Evolutionary conservation across 2,329 filamentous ascomycete genomes (phyloP), one percentile per base, ranked within the genome.

Genomic region (Botryotinia globosa): DNA sequence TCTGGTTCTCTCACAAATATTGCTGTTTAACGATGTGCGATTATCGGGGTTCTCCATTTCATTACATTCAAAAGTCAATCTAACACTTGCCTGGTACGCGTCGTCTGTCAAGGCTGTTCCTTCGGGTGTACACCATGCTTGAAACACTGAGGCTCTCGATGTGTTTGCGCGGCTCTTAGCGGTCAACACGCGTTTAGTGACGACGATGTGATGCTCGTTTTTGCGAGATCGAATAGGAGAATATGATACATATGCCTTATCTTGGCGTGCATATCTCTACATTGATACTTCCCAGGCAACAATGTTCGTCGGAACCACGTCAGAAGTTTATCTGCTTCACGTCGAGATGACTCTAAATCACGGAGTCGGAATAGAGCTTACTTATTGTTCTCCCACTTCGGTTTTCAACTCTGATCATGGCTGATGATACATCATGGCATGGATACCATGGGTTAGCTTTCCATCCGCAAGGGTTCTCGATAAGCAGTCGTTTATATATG

Each of bases 161-260:
- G 3, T 48, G 42, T 39, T 29, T 39, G 32, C 12, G 64, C 45
- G 18, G 37, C 34, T 39, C 10, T 56, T 42, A 18, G 29, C 16
- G 32, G 1, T 37, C 48, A 59, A 71, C n/a, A 56, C 59, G 69
- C 69, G 59, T 71, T 44, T 37, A 44, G 69, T 71, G 58, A 63
- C 69, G 56, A 71, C 44, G 59, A 42, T 42, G 34, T 71, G 59
- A 64, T 42, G 29, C 34, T 8, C 48, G 37, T 10, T 16, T 18
- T 32, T 44, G 58, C 34, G 34, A 42, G 34, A 48, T 51, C 34
- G 32, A 67, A 67, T 42, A 16, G 34, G 25, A 67, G 25, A 67
- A 51, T 42, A 20, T 56, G 6, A 42, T 56, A 56, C 25, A 22
- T 25, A 25, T 32, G 29, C 8, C 39, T 42, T 10, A 25, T n/a